Percentiles rank a stretch among this genome's conserved stretches.
Conservation (phyloP, 225 moss, liverwort and hornwort genomes). For the Pleurozium schreberi region DNA sequence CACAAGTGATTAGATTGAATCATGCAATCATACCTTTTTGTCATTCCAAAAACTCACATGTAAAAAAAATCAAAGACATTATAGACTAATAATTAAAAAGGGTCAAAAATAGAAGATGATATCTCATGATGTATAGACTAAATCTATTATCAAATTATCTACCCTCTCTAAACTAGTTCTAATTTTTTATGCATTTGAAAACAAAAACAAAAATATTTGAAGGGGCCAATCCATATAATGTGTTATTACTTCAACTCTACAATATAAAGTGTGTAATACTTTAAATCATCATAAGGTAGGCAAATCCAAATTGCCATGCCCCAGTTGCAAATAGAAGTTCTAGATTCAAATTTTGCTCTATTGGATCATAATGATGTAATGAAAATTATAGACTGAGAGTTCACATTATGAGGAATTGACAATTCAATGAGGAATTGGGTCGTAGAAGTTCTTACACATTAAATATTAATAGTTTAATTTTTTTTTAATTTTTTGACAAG, state of each 20-base stretch:
- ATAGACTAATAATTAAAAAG: background rate
- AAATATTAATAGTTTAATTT: background rate
- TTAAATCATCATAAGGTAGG: background rate
- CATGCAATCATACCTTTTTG: background rate
- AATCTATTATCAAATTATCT: background rate
- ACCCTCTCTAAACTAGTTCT: background rate
- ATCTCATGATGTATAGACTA: background rate
- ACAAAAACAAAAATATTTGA: background rate
- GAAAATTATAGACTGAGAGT: background rate
- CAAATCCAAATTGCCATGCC: accelerated
- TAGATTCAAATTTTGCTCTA: accelerated
- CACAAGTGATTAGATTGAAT: background rate
- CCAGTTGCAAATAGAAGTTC: accelerated
- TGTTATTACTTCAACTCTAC: background rate
- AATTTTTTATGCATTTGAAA: background rate
- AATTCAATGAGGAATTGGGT: accelerated
- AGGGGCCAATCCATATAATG: background rate
- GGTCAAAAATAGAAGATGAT: background rate
- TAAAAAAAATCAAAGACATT: background rate
- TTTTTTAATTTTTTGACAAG: too few relatives aligned
- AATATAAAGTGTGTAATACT: background rate
- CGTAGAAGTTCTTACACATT: background rate
- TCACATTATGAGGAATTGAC: background rate
- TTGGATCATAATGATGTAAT: background rate
- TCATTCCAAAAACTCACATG: background rate